Base-by-base conservation (phyloP, 257 asterid genomes). In the Penstemon newberryi region DNA sequence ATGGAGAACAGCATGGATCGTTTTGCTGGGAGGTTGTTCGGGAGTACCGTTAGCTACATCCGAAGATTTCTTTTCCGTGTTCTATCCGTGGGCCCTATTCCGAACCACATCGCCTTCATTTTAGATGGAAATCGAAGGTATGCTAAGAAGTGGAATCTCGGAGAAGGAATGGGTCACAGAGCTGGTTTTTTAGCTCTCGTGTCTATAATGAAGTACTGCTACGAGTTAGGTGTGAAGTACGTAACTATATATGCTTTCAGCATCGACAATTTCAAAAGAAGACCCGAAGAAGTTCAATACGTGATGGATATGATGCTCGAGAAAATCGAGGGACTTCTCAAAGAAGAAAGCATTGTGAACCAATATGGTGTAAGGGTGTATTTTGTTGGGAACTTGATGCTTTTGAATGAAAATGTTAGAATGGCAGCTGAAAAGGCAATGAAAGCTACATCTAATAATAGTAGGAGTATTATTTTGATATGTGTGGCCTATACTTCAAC, bases 201-300 rank as follows among this genome's bases (percentile, higher is more conserved):
- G 87, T 76, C 87, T 49, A 5, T 86, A 40, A 63, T 90, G 73
- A 88, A 82, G 80, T 90, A 88, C 73, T 86, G 97, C 80, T 81
- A 69, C 12, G 93, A 90, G 71, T 60, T 92, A 62, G 87, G 91
- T 0, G 85, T 92, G 42, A 79, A 81, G 8, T 82, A 85, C 58
- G 62, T 88, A 11, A 82, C 89, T 0, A 65, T 88, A 15, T 86
- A 88, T 25, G 96, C 88, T 3, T 92, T 92, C 80, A 88, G 91
- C 86, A 92, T 92, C 50, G 96, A 92, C 70, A 90, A 90, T 65
- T 92, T 87, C 86, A 90, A 55, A 68, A 74, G 98, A 52, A 73
- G 70, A 43, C 93, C 95, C 0, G 81, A 85, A 0, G 93, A 92
- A 66, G 89, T 92, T 39, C 71, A 81, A 70, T 58, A 7, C 6